A percentile compares a stretch with the other conserved stretches of the same genome.
These are phyloP conservation scores for Penicillium roqueforti DNA, from an alignment of 495 filamentous ascomycete genomes.

Conservation along the genomic window DNA sequence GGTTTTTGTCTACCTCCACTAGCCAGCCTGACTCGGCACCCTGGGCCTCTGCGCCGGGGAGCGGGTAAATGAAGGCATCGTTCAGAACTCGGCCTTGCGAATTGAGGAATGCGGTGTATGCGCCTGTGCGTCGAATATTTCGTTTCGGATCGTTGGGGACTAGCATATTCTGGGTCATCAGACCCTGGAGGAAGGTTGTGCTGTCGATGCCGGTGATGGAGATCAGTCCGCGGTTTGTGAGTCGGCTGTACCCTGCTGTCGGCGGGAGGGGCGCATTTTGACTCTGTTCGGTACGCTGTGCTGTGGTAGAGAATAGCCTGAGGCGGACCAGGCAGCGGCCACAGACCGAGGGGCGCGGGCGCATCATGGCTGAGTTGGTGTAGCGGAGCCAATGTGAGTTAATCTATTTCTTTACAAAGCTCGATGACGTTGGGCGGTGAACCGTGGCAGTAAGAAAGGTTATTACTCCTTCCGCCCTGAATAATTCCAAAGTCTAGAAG, in stretches of 20 bases:
- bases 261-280: slow-evolving; percentile 31
- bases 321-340: slow-evolving; percentile 23
- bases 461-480: no score
- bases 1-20: slow-evolving; percentile 72
- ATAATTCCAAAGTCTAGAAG: no score
- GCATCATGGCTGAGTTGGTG: slow-evolving; percentile 29
- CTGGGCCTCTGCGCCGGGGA: slow-evolving; percentile 31
- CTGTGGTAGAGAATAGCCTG: slow-evolving; percentile 34
- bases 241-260: slow-evolving; percentile 39
- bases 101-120: slow-evolving; percentile 81
- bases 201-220: slow-evolving; percentile 74
- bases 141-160: slow-evolving; percentile 37
- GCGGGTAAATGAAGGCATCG: slow-evolving; percentile 85
- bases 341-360: slow-evolving; percentile 29
- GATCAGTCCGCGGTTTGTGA: slow-evolving; percentile 72
- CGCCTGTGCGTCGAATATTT: slow-evolving; percentile 38
- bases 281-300: slow-evolving; percentile 12
- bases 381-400: slow-evolving; percentile 13
- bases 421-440: slow-evolving; percentile 33
- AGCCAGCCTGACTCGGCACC: slow-evolving; percentile 56
- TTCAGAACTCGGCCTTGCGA: slow-evolving; percentile 77
- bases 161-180: slow-evolving; percentile 72
- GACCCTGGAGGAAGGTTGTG: slow-evolving; percentile 78
- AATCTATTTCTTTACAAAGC: slow-evolving; percentile 16
- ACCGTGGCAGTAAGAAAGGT: slow-evolving; percentile 24